Evolutionary conservation across 2,329 filamentous ascomycete genomes (phyloP).

Genomic region (Nectriaceae sp.): DNA sequence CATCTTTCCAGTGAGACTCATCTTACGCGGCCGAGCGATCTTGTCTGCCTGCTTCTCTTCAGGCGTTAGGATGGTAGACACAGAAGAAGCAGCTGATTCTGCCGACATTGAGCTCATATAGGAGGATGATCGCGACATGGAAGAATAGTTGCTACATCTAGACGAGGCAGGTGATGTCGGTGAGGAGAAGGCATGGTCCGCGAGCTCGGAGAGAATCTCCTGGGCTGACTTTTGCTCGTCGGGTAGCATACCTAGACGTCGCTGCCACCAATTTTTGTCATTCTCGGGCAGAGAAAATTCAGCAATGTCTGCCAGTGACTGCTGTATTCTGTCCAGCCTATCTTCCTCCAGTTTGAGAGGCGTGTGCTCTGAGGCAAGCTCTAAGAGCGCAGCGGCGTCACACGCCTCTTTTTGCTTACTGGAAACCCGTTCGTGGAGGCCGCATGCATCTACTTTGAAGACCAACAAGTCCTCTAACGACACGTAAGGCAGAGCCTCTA

Average conservation of each 20-base stretch:
- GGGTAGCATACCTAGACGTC: constrained; percentile 23
- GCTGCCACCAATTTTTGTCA: constrained; percentile 33
- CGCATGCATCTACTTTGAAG: constrained; percentile 32
- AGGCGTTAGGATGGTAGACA: constrained; percentile 19
- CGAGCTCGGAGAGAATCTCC: constrained; percentile 31
- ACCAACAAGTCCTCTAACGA: constrained; percentile 30
- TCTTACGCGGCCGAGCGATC: constrained; percentile 29
- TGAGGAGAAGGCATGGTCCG: constrained; percentile 15
- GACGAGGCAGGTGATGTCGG: constrained; percentile 12
- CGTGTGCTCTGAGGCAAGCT: constrained; percentile 27
- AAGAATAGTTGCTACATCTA: constrained; percentile 19
- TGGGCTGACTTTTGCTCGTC: constrained; percentile 26
- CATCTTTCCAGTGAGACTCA: constrained; percentile 29
- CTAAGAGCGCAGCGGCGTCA: constrained; percentile 27
- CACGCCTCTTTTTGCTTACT: constrained; percentile 29
- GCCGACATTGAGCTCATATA: constrained; percentile 24
- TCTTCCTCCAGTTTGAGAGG: constrained; percentile 28
- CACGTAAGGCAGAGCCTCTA: constrained; percentile 24
- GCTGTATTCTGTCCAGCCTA: constrained; percentile 26
- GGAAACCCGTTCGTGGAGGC: constrained; percentile 25
- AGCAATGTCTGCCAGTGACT: constrained; percentile 26
- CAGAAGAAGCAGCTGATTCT: constrained; percentile 25
- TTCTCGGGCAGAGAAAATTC: constrained; percentile 26
- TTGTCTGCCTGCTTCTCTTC: constrained; percentile 27
- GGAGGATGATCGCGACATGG: constrained; percentile 30